Evolutionary conservation across 2,329 filamentous ascomycete species (phyloP).

Genomic region (Aspergillus aculeatinus): DNA sequence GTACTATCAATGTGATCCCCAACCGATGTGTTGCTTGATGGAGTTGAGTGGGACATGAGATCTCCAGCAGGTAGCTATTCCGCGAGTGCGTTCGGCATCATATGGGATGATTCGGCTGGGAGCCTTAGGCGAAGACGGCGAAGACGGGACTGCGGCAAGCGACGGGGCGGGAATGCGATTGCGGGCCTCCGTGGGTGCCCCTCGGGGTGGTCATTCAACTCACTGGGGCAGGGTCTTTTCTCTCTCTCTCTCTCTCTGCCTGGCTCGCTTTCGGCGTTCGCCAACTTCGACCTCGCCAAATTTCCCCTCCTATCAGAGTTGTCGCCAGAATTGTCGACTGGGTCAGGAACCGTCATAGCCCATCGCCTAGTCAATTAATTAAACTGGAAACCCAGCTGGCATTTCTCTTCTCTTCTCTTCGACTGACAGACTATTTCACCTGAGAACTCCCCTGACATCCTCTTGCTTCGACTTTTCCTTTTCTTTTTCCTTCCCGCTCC

Average conservation of each 20-base stretch:
- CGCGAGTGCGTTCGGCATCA: too few species aligned
- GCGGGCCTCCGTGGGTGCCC: neutral
- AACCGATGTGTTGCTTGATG: too few species aligned
- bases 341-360: neutral
- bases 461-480: neutral
- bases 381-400: neutral
- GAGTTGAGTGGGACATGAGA: too few species aligned
- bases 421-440: too few species aligned
- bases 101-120: neutral
- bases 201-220: neutral
- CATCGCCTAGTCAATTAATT: neutral
- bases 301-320: neutral
- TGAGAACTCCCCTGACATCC: neutral
- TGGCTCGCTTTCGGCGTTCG: too few species aligned
- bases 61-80: too few species aligned
- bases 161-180: neutral
- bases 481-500: neutral
- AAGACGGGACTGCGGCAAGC: neutral
- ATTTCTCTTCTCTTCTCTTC: neutral
- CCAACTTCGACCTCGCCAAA: neutral
- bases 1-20: neutral
- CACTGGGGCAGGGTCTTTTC: neutral
- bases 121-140: neutral
- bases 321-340: neutral
- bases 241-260: too few species aligned